These are phyloP conservation scores for Toxicodendron radicans DNA, from an alignment of 345 rosid species.

Conservation along the genomic window DNA sequence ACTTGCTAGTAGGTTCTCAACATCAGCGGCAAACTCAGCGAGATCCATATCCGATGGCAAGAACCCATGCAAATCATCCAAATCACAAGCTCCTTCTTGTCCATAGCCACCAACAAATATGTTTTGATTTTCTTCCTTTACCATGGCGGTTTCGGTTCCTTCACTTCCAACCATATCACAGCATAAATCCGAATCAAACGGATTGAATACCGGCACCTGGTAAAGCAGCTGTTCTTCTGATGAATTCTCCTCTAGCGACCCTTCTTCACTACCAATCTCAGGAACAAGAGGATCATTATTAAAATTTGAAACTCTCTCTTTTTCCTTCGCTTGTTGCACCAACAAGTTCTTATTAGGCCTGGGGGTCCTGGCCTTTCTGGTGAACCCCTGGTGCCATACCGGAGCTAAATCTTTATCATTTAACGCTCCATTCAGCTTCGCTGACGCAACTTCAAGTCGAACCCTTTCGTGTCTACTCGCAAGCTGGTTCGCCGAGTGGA, in stretches of 20 bases:
- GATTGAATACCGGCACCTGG: slow-evolving; percentile 54
- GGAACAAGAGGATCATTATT: slow-evolving; percentile 46
- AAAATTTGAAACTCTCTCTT: slow-evolving; percentile 12
- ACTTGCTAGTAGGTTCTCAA: slow-evolving; percentile 42
- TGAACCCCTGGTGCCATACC: slow-evolving; percentile 58
- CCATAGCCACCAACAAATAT: slow-evolving; percentile 17
- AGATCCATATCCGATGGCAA: slow-evolving; percentile 52
- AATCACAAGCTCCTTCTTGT: slow-evolving; percentile 19
- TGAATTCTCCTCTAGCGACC: slow-evolving; percentile 23
- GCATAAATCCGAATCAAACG: slow-evolving; percentile 29
- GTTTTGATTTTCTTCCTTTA: slow-evolving; percentile 23
- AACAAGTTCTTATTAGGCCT: slow-evolving; percentile 27
- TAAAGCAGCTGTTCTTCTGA: slow-evolving; percentile 38
- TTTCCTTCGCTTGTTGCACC: slow-evolving; percentile 5
- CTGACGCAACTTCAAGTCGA: slow-evolving; percentile 38
- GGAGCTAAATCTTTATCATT: slow-evolving; percentile 15
- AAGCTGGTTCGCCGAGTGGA: slow-evolving; percentile 65
- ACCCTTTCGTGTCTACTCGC: slow-evolving; percentile 65
- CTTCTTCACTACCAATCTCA: slow-evolving; percentile 47
- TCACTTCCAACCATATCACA: slow-evolving; percentile 15
- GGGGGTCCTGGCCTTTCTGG: slow-evolving; percentile 53
- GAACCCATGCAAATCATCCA: slow-evolving; percentile 34
- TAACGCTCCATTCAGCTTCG: neutral
- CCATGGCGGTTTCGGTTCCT: slow-evolving; percentile 8
- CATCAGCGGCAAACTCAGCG: slow-evolving; percentile 47